phyloP scores from a whole-genome alignment of 2,329 filamentous ascomycete genomes.

The Ascochyta pisi region DNA sequence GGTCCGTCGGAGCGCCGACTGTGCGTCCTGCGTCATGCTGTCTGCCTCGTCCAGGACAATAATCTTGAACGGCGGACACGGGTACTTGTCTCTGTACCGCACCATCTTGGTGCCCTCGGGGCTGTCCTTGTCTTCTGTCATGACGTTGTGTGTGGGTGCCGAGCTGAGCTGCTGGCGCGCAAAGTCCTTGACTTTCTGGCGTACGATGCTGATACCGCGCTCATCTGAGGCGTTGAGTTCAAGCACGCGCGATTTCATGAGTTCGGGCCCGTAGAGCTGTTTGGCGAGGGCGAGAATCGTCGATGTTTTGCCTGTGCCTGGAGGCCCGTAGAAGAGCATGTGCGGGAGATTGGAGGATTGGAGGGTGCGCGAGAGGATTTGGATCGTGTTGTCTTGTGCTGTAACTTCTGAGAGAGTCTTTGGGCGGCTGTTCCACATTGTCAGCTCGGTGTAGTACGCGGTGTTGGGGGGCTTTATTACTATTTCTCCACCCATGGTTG shows the following conservation, averaged over 20 bases:
- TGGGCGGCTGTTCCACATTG: slow-evolving; percentile 70
- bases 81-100: slow-evolving; percentile 71
- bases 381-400: slow-evolving; percentile 96
- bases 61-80: slow-evolving; percentile 98
- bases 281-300: slow-evolving; percentile 97
- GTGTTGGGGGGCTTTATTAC: slow-evolving; percentile 62
- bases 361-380: slow-evolving; percentile 87
- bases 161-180: slow-evolving; percentile 93
- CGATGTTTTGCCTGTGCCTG: slow-evolving; percentile 96
- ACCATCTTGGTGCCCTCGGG: slow-evolving; percentile 36
- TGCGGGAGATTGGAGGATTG: slow-evolving; percentile 98
- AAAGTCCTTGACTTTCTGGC: slow-evolving; percentile 98
- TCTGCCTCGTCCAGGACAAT: slow-evolving; percentile 98
- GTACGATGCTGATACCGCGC: slow-evolving; percentile 94
- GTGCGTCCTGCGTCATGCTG: slow-evolving; percentile 98
- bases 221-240: slow-evolving; percentile 99
- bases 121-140: slow-evolving; percentile 52
- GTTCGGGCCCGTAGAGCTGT: slow-evolving; percentile 93
- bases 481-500: slow-evolving; percentile 99
- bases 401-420: slow-evolving; percentile 94
- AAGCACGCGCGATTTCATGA: slow-evolving; percentile 92
- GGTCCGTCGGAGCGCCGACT: slow-evolving; percentile 87
- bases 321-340: slow-evolving; percentile 99
- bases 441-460: no score
- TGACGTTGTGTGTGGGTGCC: slow-evolving; percentile 70